Evolutionary conservation across 306 rosid species (phyloP).

Genomic region (Prunus mongolica): DNA sequence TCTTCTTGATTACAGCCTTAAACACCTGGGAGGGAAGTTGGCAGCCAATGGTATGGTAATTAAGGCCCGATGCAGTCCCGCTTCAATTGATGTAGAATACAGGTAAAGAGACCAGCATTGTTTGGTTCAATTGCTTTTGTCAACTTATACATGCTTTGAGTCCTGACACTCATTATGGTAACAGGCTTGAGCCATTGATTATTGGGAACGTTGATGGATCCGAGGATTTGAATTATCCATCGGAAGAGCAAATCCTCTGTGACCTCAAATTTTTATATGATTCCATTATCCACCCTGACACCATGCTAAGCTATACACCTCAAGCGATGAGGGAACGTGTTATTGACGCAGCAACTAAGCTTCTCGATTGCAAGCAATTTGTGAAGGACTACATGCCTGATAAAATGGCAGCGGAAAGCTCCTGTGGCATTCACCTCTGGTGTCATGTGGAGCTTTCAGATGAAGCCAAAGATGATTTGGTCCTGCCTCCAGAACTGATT

Average conservation of each 20-base stretch:
- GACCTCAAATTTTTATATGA: constrained; percentile 47
- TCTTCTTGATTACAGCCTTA: constrained; percentile 61
- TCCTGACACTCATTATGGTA: background rate
- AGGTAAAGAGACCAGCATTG: constrained; percentile 30
- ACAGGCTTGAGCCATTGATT: constrained; percentile 45
- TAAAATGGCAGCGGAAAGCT: background rate
- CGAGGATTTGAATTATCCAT: constrained; percentile 31
- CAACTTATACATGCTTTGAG: background rate
- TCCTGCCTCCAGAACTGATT: constrained; percentile 58
- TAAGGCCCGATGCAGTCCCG: constrained; percentile 40
- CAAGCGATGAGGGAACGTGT: constrained; percentile 27
- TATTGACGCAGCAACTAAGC: constrained; percentile 56
- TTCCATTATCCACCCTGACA: constrained; percentile 54
- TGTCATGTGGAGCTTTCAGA: constrained; percentile 62
- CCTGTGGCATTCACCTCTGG: constrained; percentile 42
- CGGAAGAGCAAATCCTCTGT: constrained; percentile 38
- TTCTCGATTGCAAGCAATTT: constrained; percentile 75
- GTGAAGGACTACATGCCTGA: constrained; percentile 51
- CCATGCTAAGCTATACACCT: constrained; percentile 36
- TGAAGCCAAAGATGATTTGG: constrained; percentile 43
- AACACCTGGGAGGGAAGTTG: constrained; percentile 48
- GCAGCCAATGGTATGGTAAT: constrained; percentile 48
- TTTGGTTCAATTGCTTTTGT: background rate
- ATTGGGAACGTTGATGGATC: constrained; percentile 9
- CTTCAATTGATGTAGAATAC: constrained; percentile 46